Percentiles rank a stretch among this genome's conserved stretches.
These are phyloP conservation scores for Leccinum laetum DNA, from an alignment of 1,284 basidiomycete species.

Conservation along the genomic window DNA sequence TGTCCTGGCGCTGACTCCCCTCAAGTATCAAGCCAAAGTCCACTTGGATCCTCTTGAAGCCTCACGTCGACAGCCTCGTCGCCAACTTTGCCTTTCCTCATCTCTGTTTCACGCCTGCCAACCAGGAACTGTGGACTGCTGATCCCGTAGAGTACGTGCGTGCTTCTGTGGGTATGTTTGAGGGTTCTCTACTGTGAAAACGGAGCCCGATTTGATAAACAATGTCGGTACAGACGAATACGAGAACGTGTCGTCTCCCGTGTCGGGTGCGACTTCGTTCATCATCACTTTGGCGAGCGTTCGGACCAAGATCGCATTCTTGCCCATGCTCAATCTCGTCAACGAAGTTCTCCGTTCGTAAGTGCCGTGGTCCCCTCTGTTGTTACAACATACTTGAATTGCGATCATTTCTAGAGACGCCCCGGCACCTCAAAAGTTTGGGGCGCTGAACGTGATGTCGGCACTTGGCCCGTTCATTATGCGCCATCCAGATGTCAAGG, in stretches of 20 bases:
- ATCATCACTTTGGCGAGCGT: conserved; percentile 74
- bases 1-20: conserved; percentile 8
- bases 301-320: conserved; percentile 76
- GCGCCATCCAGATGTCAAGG: conserved; percentile 76
- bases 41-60: conserved; percentile 84
- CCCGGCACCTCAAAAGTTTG: conserved; percentile 68
- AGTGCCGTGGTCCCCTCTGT: conserved; percentile 28
- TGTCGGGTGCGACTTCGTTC: conserved; percentile 77
- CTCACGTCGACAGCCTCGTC: conserved; percentile 74
- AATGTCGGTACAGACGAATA: conserved; percentile 62
- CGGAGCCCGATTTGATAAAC: background rate
- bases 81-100: conserved; percentile 85
- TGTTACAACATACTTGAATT: background rate
- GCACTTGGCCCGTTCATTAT: conserved; percentile 77
- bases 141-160: conserved; percentile 84
- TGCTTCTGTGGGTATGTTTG: conserved; percentile 60
- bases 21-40: conserved; percentile 84
- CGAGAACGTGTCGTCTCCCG: conserved; percentile 73
- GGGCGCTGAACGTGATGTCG: conserved; percentile 80
- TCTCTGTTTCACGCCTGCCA: conserved; percentile 70
- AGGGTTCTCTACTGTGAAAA: background rate
- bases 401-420: conserved; percentile 41
- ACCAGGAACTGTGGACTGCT: conserved; percentile 69
- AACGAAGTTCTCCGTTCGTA: conserved; percentile 69
- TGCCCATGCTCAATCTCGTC: conserved; percentile 77